Evolutionary conservation across 192 early-diverging fungal species (phyloP).

Genomic region (Coemansia pectinata): DNA sequence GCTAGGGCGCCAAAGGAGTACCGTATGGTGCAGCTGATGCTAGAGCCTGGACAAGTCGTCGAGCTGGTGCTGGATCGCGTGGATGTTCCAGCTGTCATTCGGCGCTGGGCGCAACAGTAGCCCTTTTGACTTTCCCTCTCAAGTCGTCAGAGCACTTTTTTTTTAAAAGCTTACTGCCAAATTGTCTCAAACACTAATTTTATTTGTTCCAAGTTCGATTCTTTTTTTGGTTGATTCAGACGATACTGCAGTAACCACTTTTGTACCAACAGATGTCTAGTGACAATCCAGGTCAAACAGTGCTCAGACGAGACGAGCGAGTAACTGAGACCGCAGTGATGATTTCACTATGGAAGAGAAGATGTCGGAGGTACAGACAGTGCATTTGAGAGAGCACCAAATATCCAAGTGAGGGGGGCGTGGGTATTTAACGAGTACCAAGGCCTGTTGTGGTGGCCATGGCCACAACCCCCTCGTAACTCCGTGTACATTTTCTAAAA

Average conservation of each 20-base stretch:
- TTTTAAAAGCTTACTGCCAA: neutral
- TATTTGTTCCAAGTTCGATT: neutral
- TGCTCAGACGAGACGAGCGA: slow-evolving; percentile 3
- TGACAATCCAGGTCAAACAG: neutral
- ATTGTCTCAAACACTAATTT: neutral
- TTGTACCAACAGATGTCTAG: neutral
- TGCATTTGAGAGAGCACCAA: neutral
- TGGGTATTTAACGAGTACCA: slow-evolving; percentile 5
- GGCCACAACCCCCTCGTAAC: neutral
- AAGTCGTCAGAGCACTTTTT: neutral
- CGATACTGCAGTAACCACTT: neutral
- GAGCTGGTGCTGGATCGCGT: slow-evolving; percentile 61
- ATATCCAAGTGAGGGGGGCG: neutral
- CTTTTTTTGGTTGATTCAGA: neutral
- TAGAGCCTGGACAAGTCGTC: slow-evolving; percentile 67
- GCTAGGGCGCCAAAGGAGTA: slow-evolving; percentile 81
- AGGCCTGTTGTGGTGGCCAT: neutral
- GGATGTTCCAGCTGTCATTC: slow-evolving; percentile 64
- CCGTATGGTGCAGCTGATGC: slow-evolving; percentile 79
- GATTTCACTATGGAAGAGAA: neutral
- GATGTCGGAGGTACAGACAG: neutral
- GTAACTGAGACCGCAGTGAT: neutral
- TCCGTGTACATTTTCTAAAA: slow-evolving; percentile 1
- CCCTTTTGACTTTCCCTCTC: neutral
- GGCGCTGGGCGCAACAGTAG: slow-evolving; percentile 62